A percentile compares a stretch with the other conserved stretches of the same genome.
These are phyloP conservation scores for Cladophialophora yegresii DNA, from an alignment of 2,329 filamentous ascomycete genomes.

Conservation along the genomic window DNA sequence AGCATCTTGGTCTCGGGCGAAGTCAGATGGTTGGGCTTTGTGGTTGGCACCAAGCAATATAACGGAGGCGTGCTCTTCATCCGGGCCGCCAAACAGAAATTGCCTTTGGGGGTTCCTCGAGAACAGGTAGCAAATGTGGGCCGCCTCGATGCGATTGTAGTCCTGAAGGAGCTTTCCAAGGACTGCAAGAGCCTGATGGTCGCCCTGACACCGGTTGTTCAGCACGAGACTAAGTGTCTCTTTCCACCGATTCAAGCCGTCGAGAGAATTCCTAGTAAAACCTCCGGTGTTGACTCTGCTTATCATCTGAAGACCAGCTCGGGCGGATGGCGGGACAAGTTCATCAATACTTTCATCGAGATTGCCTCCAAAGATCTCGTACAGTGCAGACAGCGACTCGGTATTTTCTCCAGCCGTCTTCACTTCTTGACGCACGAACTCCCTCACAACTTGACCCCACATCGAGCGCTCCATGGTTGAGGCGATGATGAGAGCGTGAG, in stretches of 20 bases:
- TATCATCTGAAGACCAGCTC: slow-evolving; percentile 88
- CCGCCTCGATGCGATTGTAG: slow-evolving; percentile 87
- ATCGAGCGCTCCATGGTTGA: slow-evolving; percentile 71
- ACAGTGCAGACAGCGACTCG: slow-evolving; percentile 85
- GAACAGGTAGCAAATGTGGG: slow-evolving; percentile 92
- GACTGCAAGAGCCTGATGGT: slow-evolving; percentile 73
- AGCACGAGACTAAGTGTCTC: slow-evolving; percentile 84
- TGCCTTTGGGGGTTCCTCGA: slow-evolving; percentile 58
- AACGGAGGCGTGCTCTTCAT: slow-evolving; percentile 76
- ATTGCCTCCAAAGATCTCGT: slow-evolving; percentile 92
- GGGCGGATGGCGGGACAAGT: slow-evolving; percentile 86
- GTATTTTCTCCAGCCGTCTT: slow-evolving; percentile 77
- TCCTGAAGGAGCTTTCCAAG: slow-evolving; percentile 79
- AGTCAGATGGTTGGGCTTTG: slow-evolving; percentile 66
- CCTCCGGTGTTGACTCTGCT: slow-evolving; percentile 67
- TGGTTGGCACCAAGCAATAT: slow-evolving; percentile 86
- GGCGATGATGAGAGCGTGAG: slow-evolving; percentile 90
- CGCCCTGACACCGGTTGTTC: slow-evolving; percentile 81
- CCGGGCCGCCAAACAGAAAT: slow-evolving; percentile 75
- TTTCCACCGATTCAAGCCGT: slow-evolving; percentile 89
- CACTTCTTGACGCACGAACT: slow-evolving; percentile 94
- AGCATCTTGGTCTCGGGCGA: slow-evolving; percentile 77
- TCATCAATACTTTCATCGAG: slow-evolving; percentile 94
- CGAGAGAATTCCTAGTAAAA: slow-evolving; percentile 69
- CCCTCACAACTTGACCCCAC: slow-evolving; percentile 91